Conservation (phyloP, 768 basidiomycete species). For the Xerocomus brunneocitrinus region DNA sequence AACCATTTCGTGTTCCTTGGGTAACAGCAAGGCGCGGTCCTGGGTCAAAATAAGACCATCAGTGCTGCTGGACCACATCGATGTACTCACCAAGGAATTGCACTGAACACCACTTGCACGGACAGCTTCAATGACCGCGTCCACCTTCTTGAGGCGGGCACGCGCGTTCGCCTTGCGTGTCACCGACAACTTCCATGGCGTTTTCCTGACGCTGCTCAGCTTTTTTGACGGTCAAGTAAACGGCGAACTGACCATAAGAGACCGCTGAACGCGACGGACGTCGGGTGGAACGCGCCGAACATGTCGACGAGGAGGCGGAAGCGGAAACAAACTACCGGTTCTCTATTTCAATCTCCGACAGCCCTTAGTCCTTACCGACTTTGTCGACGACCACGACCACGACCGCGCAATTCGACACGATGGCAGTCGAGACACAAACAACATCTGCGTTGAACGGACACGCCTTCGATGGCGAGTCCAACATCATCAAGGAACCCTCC, state of each 20-base stretch:
- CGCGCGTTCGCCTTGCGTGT: conserved; percentile 93
- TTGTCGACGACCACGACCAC: conserved; percentile 16
- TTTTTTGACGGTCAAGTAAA: background rate
- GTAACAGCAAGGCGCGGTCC: conserved; percentile 74
- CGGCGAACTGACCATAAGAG: conserved; percentile 66
- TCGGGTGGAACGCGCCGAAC: conserved; percentile 84
- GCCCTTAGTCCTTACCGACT: conserved; percentile 13
- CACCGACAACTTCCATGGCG: conserved; percentile 85
- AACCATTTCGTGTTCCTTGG: conserved; percentile 91
- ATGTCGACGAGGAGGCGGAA: conserved; percentile 35
- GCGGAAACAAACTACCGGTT: conserved; percentile 11
- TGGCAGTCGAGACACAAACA: conserved; percentile 44
- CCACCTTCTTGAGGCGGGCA: conserved; percentile 85
- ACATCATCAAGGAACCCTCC: conserved; percentile 36
- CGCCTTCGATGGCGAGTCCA: conserved; percentile 37
- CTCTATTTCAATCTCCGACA: conserved; percentile 27
- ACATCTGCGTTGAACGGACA: conserved; percentile 40
- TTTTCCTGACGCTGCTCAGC: conserved; percentile 61
- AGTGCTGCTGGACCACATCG: background rate
- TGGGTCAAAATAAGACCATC: conserved; percentile 27
- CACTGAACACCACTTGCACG: conserved; percentile 77
- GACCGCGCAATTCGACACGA: conserved; percentile 25
- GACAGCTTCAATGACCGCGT: conserved; percentile 88
- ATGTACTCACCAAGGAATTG: conserved; percentile 58
- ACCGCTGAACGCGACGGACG: conserved; percentile 63